Conservation (phyloP, 805 yeast genomes). For the Kuraishia molischiana region DNA sequence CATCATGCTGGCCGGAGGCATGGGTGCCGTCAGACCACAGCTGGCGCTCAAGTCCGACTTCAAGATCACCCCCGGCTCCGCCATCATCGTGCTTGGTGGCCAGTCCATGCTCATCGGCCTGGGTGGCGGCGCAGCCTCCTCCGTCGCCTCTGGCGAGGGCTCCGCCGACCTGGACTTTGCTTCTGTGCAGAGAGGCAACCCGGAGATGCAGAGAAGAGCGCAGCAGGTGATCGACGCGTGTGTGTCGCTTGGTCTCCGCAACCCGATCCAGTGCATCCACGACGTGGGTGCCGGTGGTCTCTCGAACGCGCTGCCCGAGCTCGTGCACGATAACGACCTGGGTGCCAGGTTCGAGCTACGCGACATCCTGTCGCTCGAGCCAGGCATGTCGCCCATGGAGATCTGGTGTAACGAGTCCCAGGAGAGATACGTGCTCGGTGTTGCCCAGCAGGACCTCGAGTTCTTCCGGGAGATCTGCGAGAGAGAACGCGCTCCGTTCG, state of each 20-base stretch:
- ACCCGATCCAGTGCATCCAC: slow-evolving; percentile 90
- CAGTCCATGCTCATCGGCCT: slow-evolving; percentile 96
- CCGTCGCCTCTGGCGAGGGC: slow-evolving; percentile 92
- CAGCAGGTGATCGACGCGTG: slow-evolving; percentile 97
- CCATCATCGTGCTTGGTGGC: slow-evolving; percentile 92
- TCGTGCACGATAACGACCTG: slow-evolving; percentile 92
- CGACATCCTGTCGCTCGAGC: slow-evolving; percentile 82
- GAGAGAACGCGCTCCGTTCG: slow-evolving; percentile 94
- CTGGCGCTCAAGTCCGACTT: slow-evolving; percentile 75
- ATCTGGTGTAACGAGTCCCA: slow-evolving; percentile 99
- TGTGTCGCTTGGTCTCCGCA: slow-evolving; percentile 61
- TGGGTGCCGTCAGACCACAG: slow-evolving; percentile 93
- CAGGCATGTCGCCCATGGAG: slow-evolving; percentile 99
- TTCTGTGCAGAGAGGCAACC: slow-evolving; percentile 98
- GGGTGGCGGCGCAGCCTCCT: slow-evolving; percentile 99
- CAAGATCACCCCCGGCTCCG: slow-evolving; percentile 85
- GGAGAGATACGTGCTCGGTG: slow-evolving; percentile 94
- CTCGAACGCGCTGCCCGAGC: slow-evolving; percentile 93
- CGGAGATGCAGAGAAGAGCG: slow-evolving; percentile 98
- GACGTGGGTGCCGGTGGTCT: slow-evolving; percentile 99
- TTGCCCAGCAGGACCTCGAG: slow-evolving; percentile 66
- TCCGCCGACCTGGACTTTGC: slow-evolving; percentile 96
- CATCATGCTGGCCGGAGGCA: slow-evolving; percentile 98
- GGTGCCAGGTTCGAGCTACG: slow-evolving; percentile 93
- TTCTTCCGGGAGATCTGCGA: slow-evolving; percentile 71